phyloP scores from a whole-genome alignment of 371 early-diverging fungal species.

The Dinochytrium kinnereticum region DNA sequence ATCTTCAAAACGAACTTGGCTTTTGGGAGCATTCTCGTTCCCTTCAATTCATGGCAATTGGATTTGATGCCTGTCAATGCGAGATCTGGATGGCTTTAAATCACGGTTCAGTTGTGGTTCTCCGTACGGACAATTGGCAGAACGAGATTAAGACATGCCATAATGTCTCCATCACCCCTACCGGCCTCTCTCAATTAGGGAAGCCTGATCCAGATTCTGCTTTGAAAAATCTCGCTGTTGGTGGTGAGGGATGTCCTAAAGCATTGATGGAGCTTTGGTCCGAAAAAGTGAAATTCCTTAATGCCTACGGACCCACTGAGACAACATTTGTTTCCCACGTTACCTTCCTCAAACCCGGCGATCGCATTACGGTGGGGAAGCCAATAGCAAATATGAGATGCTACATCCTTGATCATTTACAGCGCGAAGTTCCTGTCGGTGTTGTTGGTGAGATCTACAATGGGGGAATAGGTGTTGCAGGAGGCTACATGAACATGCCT shows the following conservation, averaged over 20 bases:
- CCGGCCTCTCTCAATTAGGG: conserved; percentile 23
- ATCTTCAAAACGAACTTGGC: not conserved
- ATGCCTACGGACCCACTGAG: conserved; percentile 47
- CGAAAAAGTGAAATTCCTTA: conserved; percentile 23
- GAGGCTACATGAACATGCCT: conserved; percentile 40
- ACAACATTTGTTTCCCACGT: conserved; percentile 11
- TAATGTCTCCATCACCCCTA: conserved; percentile 30
- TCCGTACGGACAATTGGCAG: conserved; percentile 21
- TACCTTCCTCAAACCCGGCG: not conserved
- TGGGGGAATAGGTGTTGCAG: conserved; percentile 29
- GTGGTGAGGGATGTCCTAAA: conserved; percentile 32
- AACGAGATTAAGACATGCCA: conserved; percentile 22
- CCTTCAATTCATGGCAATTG: conserved; percentile 24
- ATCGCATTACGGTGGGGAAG: conserved; percentile 19
- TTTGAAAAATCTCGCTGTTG: conserved; percentile 24
- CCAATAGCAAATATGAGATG: conserved; percentile 11
- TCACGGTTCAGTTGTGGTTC: conserved; percentile 33
- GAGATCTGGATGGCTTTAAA: conserved; percentile 35
- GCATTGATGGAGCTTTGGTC: conserved; percentile 33
- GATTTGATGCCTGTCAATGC: conserved; percentile 32
- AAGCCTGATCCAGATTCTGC: conserved; percentile 13
- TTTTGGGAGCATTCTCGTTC: not conserved
- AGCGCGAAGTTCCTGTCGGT: conserved; percentile 27
- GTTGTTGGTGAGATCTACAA: conserved; percentile 35
- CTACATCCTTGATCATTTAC: conserved; percentile 23